A percentile compares a stretch with the other conserved stretches of the same genome.
phyloP scores from a whole-genome alignment of 2,329 filamentous ascomycete genomes.

The Penicillium nordicum region DNA sequence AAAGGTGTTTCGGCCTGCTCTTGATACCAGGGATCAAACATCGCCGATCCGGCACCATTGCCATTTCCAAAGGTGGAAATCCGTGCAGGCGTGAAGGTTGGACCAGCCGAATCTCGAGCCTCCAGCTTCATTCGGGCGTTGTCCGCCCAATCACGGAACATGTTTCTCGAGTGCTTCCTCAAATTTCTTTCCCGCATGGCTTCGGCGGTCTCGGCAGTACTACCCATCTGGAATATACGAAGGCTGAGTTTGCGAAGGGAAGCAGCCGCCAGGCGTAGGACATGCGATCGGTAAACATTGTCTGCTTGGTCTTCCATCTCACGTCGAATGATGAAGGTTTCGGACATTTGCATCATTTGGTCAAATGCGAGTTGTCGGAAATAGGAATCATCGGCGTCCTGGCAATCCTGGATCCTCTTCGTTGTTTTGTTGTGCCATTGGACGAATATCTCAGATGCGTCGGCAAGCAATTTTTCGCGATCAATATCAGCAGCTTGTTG shows the following conservation, averaged over 20 bases:
- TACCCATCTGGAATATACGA: constrained; percentile 54
- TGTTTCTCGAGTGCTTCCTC: constrained; percentile 53
- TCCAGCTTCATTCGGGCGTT: constrained; percentile 37
- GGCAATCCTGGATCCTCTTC: constrained; percentile 32
- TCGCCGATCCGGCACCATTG: constrained; percentile 22
- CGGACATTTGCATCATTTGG: constrained; percentile 38
- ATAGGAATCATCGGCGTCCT: constrained; percentile 40
- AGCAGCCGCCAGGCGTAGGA: constrained; percentile 46
- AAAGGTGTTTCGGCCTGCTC: constrained; percentile 34
- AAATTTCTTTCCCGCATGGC: constrained; percentile 53
- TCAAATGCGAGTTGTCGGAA: constrained; percentile 38
- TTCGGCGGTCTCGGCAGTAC: constrained; percentile 51
- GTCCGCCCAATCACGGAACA: constrained; percentile 55
- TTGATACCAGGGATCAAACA: constrained; percentile 38
- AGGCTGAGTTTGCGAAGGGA: constrained; percentile 57
- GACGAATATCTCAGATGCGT: constrained; percentile 37
- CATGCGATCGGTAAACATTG: constrained; percentile 46
- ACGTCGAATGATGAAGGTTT: constrained; percentile 31
- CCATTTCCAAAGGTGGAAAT: constrained; percentile 20
- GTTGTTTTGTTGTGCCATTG: constrained; percentile 44
- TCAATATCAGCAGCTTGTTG: constrained; percentile 39
- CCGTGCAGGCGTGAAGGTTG: constrained; percentile 27
- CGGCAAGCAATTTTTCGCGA: constrained; percentile 33
- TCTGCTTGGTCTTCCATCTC: constrained; percentile 45
- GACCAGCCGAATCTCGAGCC: constrained; percentile 30